Conservation (phyloP, 2,329 filamentous ascomycete genomes). For the Cytospora mali region DNA sequence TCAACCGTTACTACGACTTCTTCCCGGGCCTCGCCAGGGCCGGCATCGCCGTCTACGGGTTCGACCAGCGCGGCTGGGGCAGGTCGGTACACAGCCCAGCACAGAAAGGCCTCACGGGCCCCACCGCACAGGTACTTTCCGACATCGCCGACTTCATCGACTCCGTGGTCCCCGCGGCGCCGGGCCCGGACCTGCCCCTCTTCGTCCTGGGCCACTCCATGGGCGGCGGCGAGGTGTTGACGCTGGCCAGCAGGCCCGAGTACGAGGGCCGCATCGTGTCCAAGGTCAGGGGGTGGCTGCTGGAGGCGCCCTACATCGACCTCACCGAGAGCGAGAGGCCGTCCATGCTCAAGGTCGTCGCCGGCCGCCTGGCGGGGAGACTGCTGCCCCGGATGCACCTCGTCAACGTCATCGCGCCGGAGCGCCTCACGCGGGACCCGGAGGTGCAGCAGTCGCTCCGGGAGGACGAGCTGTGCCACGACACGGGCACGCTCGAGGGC, state of each 20-base stretch:
- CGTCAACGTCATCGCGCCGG: conserved; percentile 64
- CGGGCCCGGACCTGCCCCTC: conserved; percentile 53
- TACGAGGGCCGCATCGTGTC: conserved; percentile 56
- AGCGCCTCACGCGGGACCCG: conserved; percentile 68
- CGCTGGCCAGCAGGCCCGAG: conserved; percentile 53
- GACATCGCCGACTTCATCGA: conserved; percentile 79
- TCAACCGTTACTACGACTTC: conserved; percentile 74
- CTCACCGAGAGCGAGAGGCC: conserved; percentile 70
- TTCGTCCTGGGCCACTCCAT: conserved; percentile 92
- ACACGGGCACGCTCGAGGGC: conserved; percentile 84
- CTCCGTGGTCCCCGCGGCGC: conserved; percentile 50
- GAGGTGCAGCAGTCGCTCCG: conserved; percentile 61
- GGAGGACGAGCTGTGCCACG: conserved; percentile 73
- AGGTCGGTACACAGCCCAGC: conserved; percentile 63
- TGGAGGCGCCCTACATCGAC: conserved; percentile 78
- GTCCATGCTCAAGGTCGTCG: conserved; percentile 60
- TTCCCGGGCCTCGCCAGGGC: conserved; percentile 69
- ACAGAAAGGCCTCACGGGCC: conserved; percentile 72
- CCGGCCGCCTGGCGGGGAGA: conserved; percentile 68
- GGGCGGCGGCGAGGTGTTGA: conserved; percentile 79
- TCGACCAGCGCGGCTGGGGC: conserved; percentile 92
- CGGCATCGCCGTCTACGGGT: conserved; percentile 75
- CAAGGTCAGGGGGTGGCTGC: conserved; percentile 71
- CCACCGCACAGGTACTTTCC: conserved; percentile 70
- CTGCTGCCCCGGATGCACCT: conserved; percentile 71